Conservation (phyloP, 768 basidiomycete genomes). For the Trametes maxima region DNA sequence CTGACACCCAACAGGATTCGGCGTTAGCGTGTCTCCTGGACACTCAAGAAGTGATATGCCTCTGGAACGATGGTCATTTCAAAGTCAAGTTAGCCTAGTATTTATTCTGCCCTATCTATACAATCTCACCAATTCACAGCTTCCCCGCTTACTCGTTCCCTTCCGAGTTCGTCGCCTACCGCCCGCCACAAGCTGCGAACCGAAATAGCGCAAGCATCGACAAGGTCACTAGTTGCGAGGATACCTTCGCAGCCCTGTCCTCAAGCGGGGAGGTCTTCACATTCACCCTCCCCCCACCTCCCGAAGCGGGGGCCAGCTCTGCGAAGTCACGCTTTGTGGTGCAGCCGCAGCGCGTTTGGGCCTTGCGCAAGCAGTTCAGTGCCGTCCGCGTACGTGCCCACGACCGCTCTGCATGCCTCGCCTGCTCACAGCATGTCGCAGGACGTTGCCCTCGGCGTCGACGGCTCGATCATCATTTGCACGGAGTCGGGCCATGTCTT, state of each 20-base stretch:
- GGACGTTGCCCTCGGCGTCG: slow-evolving; percentile 89
- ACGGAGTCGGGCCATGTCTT: slow-evolving; percentile 96
- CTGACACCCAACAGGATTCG: slow-evolving; percentile 55
- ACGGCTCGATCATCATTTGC: slow-evolving; percentile 88
- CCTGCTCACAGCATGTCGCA: slow-evolving; percentile 29
- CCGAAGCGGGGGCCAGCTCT: slow-evolving; percentile 29
- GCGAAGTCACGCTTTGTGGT: slow-evolving; percentile 41
- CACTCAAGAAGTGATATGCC: slow-evolving; percentile 80
- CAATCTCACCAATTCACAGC: slow-evolving; percentile 37
- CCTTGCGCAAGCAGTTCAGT: slow-evolving; percentile 82
- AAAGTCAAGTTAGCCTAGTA: slow-evolving; percentile 63
- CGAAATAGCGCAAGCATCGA: slow-evolving; percentile 70
- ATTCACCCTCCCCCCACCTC: slow-evolving; percentile 52
- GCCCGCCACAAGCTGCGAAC: slow-evolving; percentile 75
- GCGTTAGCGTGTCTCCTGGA: slow-evolving; percentile 81
- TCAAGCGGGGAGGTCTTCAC: slow-evolving; percentile 91
- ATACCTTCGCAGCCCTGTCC: slow-evolving; percentile 80
- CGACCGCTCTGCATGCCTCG: neutral
- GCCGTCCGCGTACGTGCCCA: slow-evolving; percentile 63
- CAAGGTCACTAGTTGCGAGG: slow-evolving; percentile 81
- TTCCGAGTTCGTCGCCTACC: slow-evolving; percentile 72
- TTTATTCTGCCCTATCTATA: neutral
- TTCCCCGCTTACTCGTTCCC: slow-evolving; percentile 83
- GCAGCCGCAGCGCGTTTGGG: slow-evolving; percentile 91
- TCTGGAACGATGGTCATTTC: slow-evolving; percentile 75